Evolutionary conservation across 345 rosid species (phyloP), one percentile per base, ranked within the genome.

Genomic region (Salix udensis): DNA sequence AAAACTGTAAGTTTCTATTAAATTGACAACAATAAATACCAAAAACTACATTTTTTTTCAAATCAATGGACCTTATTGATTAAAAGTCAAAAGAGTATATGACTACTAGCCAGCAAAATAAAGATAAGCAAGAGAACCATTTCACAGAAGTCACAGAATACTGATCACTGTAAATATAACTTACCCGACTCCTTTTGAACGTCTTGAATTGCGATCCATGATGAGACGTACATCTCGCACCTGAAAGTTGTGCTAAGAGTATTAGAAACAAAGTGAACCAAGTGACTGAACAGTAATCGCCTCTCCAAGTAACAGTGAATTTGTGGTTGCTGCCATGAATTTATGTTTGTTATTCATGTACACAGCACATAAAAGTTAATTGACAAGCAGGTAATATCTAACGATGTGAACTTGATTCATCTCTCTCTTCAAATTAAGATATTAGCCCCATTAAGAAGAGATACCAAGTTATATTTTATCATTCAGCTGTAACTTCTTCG

Each of bases 151-250:
- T n/a, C 62, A n/a, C 26, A 9, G 30, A 68, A 6, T 66, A 18
- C 4, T 15, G 36, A n/a, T 66, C 52, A 42, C 11, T 44, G 23
- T 6, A 7, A n/a, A 64, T 37, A 72, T 39, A 71, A 77, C 91
- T 83, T 84, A 93, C 98, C 97, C 97, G 67, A 96, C 93, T 72
- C 98, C 99, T 80, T 91, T 93, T 14, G 99, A 96, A 65, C 97
- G 93, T 81, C 99, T 91, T 76, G 98, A 89, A 87, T 87, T 96
- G 61, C 98, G 95, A 83, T 96, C 99, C 98, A 96, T 91, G 72
- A 96, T 96, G 74, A 96, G 91, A 48, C 99, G 94, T 42, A 93
- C 98, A 86, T 96, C 98, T 71, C 99, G 90, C 50, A 96, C 99
- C 99, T 96, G 88, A 50, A 83, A 87, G 83, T 67, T 61, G 75